Conservation (phyloP, 2,329 filamentous ascomycete species). For the Clonostachys byssicola region DNA sequence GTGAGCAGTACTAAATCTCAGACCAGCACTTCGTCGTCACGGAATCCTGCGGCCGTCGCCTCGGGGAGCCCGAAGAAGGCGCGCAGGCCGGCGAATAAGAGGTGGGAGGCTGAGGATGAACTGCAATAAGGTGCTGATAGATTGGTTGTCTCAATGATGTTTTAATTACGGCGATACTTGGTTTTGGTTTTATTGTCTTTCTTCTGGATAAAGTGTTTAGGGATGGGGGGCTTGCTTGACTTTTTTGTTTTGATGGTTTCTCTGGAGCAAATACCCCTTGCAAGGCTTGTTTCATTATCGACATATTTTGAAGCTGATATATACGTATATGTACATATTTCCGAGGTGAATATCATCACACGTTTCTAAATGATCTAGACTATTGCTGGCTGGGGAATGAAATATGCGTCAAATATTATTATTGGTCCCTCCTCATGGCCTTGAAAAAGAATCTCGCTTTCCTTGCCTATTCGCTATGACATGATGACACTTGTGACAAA, state of each 20-base stretch:
- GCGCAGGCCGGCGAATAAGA: slow-evolving; percentile 39
- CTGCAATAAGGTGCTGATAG: slow-evolving; percentile 11
- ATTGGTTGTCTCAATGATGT: background rate
- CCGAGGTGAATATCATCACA: background rate
- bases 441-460: too few species aligned
- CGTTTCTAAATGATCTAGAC: too few species aligned
- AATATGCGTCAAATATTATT: too few species aligned
- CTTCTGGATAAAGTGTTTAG: too few species aligned
- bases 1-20: slow-evolving; percentile 29
- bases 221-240: too few species aligned
- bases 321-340: background rate
- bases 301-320: background rate
- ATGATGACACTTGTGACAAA: too few species aligned
- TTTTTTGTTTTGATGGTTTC: too few species aligned
- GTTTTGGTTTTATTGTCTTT: background rate
- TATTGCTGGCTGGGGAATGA: too few species aligned
- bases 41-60: slow-evolving; percentile 15
- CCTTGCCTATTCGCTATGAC: too few species aligned
- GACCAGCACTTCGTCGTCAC: background rate
- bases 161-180: slow-evolving; percentile 1
- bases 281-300: background rate
- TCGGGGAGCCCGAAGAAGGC: slow-evolving; percentile 48
- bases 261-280: background rate
- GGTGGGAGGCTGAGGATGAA: slow-evolving; percentile 44
- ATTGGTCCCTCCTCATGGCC: too few species aligned